Percentiles rank a stretch among this genome's conserved stretches.
Conservation (phyloP, 441 rosid genomes). For the Iberis amara region DNA sequence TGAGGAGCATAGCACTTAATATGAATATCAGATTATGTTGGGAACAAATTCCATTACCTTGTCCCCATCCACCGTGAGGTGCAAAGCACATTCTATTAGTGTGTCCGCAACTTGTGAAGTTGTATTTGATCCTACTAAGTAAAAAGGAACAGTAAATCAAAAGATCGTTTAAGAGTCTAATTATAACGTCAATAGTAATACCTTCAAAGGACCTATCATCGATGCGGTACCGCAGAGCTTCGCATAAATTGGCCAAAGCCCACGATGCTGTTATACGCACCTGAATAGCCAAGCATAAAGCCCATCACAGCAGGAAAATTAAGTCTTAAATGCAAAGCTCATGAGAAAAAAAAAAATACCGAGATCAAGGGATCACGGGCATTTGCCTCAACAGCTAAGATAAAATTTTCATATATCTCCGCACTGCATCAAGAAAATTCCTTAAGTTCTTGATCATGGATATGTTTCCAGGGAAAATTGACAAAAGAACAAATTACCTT, state of each 20-base stretch:
- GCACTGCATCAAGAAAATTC: constrained; percentile 55
- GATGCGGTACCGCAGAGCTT: constrained; percentile 55
- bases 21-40: background rate
- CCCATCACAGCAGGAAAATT: constrained; percentile 24
- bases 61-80: constrained; percentile 75
- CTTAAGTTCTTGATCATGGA: constrained; percentile 29
- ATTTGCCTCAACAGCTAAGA: constrained; percentile 66
- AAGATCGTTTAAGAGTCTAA: constrained; percentile 1
- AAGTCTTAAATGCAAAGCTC: constrained; percentile 14
- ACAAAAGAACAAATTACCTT: constrained; percentile 44
- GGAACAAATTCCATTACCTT: constrained; percentile 49
- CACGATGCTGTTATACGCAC: constrained; percentile 89
- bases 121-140: constrained; percentile 37
- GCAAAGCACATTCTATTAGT: constrained; percentile 71
- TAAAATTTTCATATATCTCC: constrained; percentile 63
- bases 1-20: background rate
- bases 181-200: constrained; percentile 33
- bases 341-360: constrained; percentile 40
- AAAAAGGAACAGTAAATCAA: constrained; percentile 18
- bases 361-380: constrained; percentile 59
- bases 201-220: constrained; percentile 38
- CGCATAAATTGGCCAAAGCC: constrained; percentile 93
- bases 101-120: constrained; percentile 35
- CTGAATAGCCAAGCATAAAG: constrained; percentile 35
- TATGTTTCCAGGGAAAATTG: constrained; percentile 15